Conservation (phyloP, 805 yeast species). For the Soucietia sequanensis region DNA sequence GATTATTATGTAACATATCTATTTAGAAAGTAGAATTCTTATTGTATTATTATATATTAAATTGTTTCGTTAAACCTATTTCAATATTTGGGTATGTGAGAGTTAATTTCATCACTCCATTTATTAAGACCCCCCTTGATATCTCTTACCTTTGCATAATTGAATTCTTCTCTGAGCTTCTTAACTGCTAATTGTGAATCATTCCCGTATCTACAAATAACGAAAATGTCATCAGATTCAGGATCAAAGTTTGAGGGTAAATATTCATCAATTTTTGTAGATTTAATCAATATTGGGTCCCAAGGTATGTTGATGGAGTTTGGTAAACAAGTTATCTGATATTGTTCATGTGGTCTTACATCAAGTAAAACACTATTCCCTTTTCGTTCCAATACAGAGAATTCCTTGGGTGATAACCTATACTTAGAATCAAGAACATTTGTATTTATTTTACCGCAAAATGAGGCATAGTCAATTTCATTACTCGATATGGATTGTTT, state of each 20-base stretch:
- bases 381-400: conserved; percentile 16
- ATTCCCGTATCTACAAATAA: conserved; percentile 85
- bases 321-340: conserved; percentile 59
- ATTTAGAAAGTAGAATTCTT: conserved; percentile 2
- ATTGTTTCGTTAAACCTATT: not conserved
- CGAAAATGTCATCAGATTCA: conserved; percentile 38
- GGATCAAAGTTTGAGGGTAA: conserved; percentile 21
- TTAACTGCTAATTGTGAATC: conserved; percentile 82
- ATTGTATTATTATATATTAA: conserved; percentile 1
- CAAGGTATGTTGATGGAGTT: conserved; percentile 64
- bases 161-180: conserved; percentile 49
- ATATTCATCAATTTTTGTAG: conserved; percentile 16
- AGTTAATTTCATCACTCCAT: conserved; percentile 66
- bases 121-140: conserved; percentile 73
- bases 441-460: conserved; percentile 66
- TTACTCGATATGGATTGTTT: conserved; percentile 44
- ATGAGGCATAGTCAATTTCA: conserved; percentile 59
- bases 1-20: not conserved
- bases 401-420: conserved; percentile 46
- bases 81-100: conserved; percentile 61
- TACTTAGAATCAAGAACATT: conserved; percentile 44
- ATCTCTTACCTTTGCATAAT: conserved; percentile 55
- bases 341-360: conserved; percentile 82
- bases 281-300: conserved; percentile 39
- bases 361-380: conserved; percentile 51